Percentiles rank a stretch among this genome's conserved stretches.
Conservation (phyloP, 73 alveolate species). For the Paramecium tetraurelia region DNA sequence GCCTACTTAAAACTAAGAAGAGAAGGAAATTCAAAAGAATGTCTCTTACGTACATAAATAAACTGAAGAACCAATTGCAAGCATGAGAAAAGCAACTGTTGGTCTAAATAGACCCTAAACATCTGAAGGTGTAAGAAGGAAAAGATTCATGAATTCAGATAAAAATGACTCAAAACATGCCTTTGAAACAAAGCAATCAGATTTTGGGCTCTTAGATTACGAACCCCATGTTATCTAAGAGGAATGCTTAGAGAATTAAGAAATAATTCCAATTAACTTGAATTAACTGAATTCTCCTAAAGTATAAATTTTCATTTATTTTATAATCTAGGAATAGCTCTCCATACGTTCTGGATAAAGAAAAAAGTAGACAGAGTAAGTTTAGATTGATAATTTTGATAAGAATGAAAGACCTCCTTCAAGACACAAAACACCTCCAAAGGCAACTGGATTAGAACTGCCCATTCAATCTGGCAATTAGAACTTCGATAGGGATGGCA, state of each 20-base stretch:
- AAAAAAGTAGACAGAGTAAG: background rate
- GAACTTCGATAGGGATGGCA: background rate
- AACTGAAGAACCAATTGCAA: background rate
- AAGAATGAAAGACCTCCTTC: constrained; percentile 58
- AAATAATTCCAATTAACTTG: background rate
- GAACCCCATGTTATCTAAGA: background rate
- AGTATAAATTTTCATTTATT: background rate
- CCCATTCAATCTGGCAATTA: background rate
- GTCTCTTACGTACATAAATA: background rate
- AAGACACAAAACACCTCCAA: constrained; percentile 66
- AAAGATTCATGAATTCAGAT: background rate
- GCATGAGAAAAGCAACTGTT: constrained; percentile 15
- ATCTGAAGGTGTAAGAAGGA: constrained; percentile 53
- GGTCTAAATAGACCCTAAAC: constrained; percentile 6
- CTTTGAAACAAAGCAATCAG: background rate
- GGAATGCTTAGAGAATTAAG: background rate
- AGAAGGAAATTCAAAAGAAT: background rate
- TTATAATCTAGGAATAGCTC: background rate
- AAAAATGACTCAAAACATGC: background rate
- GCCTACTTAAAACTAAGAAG: background rate
- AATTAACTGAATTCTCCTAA: background rate
- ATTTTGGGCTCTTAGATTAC: background rate
- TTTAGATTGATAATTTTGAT: background rate
- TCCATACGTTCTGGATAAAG: constrained; percentile 26
- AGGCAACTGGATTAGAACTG: constrained; percentile 58